phyloP scores from a whole-genome alignment of 306 rosid genomes.

The Pterocarpus santalinus region DNA sequence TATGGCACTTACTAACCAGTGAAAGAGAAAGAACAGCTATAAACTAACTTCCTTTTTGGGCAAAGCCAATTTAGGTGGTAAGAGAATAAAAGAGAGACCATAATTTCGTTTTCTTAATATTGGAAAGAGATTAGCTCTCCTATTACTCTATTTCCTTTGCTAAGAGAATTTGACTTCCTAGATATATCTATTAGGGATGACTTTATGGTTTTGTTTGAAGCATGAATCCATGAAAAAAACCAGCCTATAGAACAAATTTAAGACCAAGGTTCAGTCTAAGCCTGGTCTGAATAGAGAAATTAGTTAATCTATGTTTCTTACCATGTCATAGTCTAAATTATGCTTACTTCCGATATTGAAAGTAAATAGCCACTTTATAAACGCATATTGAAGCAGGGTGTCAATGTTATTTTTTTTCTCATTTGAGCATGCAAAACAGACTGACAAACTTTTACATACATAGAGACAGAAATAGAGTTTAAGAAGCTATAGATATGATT shows the following conservation, averaged over 20 bases:
- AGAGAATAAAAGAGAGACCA: constrained; percentile 11
- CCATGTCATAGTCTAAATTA: not conserved
- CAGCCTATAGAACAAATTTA: not conserved
- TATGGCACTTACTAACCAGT: no score
- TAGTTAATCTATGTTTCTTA: constrained; percentile 8
- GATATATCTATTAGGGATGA: not conserved
- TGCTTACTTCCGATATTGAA: not conserved
- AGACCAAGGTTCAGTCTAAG: not conserved
- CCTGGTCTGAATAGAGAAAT: not conserved
- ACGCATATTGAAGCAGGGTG: not conserved
- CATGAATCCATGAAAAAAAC: not conserved
- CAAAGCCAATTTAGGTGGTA: not conserved
- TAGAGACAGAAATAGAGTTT: not conserved
- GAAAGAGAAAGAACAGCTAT: not conserved
- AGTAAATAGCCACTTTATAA: not conserved
- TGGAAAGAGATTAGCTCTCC: not conserved
- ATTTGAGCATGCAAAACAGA: not conserved
- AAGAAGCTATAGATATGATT: not conserved
- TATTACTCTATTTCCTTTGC: not conserved
- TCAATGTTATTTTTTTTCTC: not conserved
- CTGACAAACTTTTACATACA: not conserved
- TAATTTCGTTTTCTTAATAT: not conserved
- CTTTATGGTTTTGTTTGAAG: not conserved
- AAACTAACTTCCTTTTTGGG: constrained; percentile 2
- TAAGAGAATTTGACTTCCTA: not conserved